Evolutionary conservation across 2,329 filamentous ascomycete species (phyloP).

Genomic region (Cephalotrichum gorgonifer): DNA sequence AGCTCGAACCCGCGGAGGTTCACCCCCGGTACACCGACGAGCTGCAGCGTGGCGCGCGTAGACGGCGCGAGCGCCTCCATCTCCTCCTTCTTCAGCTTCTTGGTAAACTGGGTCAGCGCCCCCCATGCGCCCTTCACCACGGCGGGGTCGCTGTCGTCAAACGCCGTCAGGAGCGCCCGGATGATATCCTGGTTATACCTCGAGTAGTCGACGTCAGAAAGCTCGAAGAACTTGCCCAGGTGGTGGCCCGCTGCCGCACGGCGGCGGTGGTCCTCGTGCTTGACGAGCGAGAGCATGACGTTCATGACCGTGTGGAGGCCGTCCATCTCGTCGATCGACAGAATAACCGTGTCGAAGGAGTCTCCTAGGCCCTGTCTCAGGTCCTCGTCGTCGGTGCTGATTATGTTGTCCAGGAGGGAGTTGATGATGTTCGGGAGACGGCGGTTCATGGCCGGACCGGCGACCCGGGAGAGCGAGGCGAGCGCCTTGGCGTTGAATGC

Average conservation of each 20-base stretch:
- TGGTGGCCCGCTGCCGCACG: conserved; percentile 70
- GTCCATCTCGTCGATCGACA: conserved; percentile 92
- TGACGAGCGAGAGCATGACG: conserved; percentile 75
- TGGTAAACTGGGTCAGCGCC: conserved; percentile 78
- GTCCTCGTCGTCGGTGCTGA: conserved; percentile 63
- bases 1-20: conserved; percentile 81
- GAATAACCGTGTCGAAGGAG: conserved; percentile 80
- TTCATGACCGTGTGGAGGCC: conserved; percentile 95
- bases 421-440: conserved; percentile 85
- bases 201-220: conserved; percentile 78
- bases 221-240: conserved; percentile 75
- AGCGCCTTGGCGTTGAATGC: conserved; percentile 91
- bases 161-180: conserved; percentile 78
- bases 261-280: conserved; percentile 84
- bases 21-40: conserved; percentile 77
- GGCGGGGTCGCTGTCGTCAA: conserved; percentile 72
- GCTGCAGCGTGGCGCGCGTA: conserved; percentile 74
- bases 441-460: conserved; percentile 81
- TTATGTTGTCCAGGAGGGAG: conserved; percentile 85
- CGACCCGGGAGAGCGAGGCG: conserved; percentile 86
- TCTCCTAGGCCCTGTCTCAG: conserved; percentile 63
- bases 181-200: conserved; percentile 95
- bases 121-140: conserved; percentile 88
- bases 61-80: conserved; percentile 90
- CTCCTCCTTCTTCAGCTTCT: conserved; percentile 86